phyloP scores from a whole-genome alignment of 2,329 filamentous ascomycete genomes.

The Cercospora berteroae region DNA sequence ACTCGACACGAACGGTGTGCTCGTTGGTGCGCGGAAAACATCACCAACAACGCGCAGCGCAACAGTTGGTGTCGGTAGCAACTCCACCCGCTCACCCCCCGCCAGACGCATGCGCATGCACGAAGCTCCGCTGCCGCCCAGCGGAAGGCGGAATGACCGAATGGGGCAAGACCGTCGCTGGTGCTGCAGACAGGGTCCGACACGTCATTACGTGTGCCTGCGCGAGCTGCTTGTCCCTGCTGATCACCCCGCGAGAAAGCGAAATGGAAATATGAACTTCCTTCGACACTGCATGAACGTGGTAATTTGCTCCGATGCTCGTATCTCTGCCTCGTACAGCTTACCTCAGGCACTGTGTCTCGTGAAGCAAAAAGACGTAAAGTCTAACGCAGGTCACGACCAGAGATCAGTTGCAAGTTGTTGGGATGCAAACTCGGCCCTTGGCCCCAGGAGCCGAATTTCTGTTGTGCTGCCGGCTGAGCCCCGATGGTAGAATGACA shows the following conservation, averaged over 20 bases:
- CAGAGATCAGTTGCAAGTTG: background rate
- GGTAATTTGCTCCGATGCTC: background rate
- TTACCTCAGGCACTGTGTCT: background rate
- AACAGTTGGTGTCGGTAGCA: background rate
- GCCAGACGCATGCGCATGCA: background rate
- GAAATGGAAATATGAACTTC: slow-evolving; percentile 33
- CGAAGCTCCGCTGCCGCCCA: background rate
- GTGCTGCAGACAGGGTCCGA: background rate
- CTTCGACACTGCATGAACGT: slow-evolving; percentile 7
- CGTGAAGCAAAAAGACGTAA: background rate
- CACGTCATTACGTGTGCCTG: background rate
- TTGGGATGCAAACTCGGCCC: background rate
- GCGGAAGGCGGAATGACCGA: background rate
- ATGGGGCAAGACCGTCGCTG: background rate
- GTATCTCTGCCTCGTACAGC: background rate
- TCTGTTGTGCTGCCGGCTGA: background rate
- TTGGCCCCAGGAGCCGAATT: background rate
- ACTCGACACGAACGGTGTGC: background rate
- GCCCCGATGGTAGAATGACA: background rate
- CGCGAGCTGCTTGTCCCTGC: background rate
- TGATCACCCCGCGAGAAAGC: background rate
- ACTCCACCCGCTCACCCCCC: background rate
- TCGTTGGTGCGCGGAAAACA: background rate
- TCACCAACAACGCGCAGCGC: background rate
- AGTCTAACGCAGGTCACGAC: background rate